phyloP scores from a whole-genome alignment of 768 basidiomycete species.

The Tylopilus plumbeoviolaceoides region DNA sequence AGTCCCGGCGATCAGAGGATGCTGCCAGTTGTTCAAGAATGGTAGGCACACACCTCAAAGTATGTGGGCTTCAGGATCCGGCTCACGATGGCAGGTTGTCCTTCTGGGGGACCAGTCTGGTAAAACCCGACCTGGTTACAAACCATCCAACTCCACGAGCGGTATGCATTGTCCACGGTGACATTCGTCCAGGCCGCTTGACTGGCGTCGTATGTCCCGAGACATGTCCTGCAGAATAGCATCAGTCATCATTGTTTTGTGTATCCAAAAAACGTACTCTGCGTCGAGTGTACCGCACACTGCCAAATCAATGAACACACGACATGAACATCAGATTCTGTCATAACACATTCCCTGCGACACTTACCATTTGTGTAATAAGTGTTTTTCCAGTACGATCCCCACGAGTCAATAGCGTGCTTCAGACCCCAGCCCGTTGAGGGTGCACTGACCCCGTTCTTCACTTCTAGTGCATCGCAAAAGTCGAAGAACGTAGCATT shows the following conservation, averaged over 20 bases:
- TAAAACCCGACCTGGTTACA: no score
- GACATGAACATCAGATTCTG: no score
- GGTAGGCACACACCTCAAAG: slow-evolving; percentile 18
- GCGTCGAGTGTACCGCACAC: no score
- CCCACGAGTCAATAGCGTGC: slow-evolving; percentile 39
- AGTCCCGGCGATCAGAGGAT: no score
- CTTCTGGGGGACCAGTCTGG: no score
- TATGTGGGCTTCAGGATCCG: slow-evolving; percentile 31
- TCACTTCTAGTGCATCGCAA: slow-evolving; percentile 38
- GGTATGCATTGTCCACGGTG: slow-evolving; percentile 46
- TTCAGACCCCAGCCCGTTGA: slow-evolving; percentile 54
- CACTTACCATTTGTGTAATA: no score
- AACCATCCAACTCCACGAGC: slow-evolving; percentile 76
- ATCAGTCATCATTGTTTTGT: slow-evolving; percentile 15
- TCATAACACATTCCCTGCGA: no score
- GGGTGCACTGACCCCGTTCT: slow-evolving; percentile 39
- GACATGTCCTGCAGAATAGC: slow-evolving; percentile 29
- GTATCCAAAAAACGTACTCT: no score
- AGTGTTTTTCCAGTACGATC: neutral
- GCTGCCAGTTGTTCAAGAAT: no score
- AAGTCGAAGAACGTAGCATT: slow-evolving; percentile 35
- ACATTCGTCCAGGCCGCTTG: slow-evolving; percentile 47
- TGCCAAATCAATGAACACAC: no score
- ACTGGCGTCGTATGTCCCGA: slow-evolving; percentile 20
- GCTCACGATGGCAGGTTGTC: no score